phyloP scores from a whole-genome alignment of 116 monocot genomes.

The Cymodocea nodosa region DNA sequence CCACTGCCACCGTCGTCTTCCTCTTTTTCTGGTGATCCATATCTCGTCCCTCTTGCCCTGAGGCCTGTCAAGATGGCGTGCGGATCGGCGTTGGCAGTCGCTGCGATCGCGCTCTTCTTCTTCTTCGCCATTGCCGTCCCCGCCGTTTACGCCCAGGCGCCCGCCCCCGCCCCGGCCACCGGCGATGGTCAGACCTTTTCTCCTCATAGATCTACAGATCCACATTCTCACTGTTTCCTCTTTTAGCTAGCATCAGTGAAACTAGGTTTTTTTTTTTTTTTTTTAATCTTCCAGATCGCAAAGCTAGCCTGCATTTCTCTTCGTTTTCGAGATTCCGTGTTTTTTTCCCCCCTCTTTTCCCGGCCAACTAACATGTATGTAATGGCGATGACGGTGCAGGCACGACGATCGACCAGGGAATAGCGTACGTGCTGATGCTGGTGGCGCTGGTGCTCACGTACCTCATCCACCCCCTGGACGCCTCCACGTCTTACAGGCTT shows the following conservation, averaged over 20 bases:
- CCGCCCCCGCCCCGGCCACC: slow-evolving; percentile 41
- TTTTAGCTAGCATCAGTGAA: not conserved
- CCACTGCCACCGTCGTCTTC: no score
- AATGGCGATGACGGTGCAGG: slow-evolving; percentile 12
- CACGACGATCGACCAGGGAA: slow-evolving; percentile 57
- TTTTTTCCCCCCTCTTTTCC: not conserved
- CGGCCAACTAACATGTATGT: no score
- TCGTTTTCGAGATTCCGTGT: not conserved
- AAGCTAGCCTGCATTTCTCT: not conserved
- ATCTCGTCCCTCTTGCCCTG: no score
- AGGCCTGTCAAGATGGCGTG: not conserved
- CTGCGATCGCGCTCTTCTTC: slow-evolving; percentile 22
- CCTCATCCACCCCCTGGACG: slow-evolving; percentile 46
- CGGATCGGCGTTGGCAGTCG: slow-evolving; percentile 18
- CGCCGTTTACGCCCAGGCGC: slow-evolving; percentile 40
- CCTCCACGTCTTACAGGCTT: slow-evolving; percentile 1
- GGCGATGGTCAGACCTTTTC: slow-evolving; percentile 33
- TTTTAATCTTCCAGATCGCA: not conserved
- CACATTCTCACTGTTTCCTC: not conserved
- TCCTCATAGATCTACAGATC: not conserved
- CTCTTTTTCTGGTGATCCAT: no score
- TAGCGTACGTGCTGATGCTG: slow-evolving; percentile 63
- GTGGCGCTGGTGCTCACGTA: slow-evolving; percentile 73
- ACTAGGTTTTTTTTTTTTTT: not conserved
- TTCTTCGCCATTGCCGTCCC: slow-evolving; percentile 30